Conservation (phyloP, 495 filamentous ascomycete genomes). For the Podospora conica region DNA sequence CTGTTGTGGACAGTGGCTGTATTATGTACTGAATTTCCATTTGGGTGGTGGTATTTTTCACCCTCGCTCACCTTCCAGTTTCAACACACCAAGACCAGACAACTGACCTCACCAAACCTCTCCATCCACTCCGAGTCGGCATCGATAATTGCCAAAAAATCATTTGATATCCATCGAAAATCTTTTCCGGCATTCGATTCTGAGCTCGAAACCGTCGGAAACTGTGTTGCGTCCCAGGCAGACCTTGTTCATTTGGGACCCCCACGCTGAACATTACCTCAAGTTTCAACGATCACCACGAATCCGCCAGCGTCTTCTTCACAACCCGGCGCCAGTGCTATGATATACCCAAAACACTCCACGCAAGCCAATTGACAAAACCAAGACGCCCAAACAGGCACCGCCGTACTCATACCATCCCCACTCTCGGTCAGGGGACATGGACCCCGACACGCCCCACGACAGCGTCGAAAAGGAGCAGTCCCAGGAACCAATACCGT, state of each 20-base stretch:
- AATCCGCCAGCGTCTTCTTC: not conserved
- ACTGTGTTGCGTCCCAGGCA: not conserved
- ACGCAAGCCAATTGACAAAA: not conserved
- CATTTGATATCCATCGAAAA: not conserved
- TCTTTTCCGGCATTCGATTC: not conserved
- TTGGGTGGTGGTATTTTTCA: not conserved
- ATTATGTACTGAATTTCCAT: not conserved
- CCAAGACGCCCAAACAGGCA: not conserved
- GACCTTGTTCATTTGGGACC: not conserved
- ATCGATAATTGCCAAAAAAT: not conserved
- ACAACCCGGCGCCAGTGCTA: too few species aligned
- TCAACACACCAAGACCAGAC: not conserved
- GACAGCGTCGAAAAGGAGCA: not conserved
- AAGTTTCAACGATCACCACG: not conserved
- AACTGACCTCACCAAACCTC: not conserved
- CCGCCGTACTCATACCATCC: not conserved
- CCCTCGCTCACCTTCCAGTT: not conserved
- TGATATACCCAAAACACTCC: not conserved
- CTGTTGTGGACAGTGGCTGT: not conserved
- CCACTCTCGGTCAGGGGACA: not conserved
- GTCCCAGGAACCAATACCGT: not conserved
- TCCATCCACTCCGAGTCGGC: not conserved
- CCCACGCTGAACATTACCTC: too few species aligned
- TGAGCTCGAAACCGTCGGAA: not conserved
- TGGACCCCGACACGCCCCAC: not conserved